Base-by-base conservation (phyloP, 768 basidiomycete species). In the Lactifluus echinatus region DNA sequence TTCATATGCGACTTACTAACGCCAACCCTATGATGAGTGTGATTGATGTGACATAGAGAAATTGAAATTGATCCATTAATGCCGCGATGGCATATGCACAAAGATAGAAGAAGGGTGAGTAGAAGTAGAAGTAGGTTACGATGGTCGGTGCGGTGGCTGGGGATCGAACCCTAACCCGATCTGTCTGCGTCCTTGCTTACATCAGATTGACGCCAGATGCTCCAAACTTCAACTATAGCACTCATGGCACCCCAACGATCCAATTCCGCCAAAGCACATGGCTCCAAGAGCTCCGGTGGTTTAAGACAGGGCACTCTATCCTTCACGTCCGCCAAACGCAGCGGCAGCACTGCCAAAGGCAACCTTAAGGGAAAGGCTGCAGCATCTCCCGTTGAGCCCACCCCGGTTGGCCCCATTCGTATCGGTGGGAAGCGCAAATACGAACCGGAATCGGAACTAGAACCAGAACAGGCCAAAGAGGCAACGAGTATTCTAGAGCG, bases 141-240 rank as follows among this genome's bases (percentile, higher is more conserved):
- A n/a, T n/a, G n/a, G n/a, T n/a, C n/a, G n/a, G n/a, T n/a, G n/a
- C n/a, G n/a, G n/a, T n/a, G n/a, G n/a, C n/a, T 65, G 65, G 65
- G 65, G 65, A 60, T 66, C 65, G 65, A 66, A 66, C 65, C 65
- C 65, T 63, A 63, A 65, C 65, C 65, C 65, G 4, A 0, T 0
- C 0, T 6, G 15, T n/a, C n/a, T n/a, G 0, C 12, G 3, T 29
- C 33, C 14, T 17, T 45, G 48, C 34, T 50, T 50, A 55, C 26
- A 55, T 59, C 28, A 55, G 28, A 23, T 33, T 1, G 5, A 8
- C 11, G 3, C 17, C 2, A 12, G n/a, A 23, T 39, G 44, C 12
- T 56, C 42, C 40, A 50, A 34, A 33, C 34, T 53, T 26, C 17
- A 26, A 42, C 34, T 28, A 47, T 51, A 6, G 42, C 51, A 3